phyloP scores from a whole-genome alignment of 192 early-diverging fungal genomes.

The Backusella sp. region DNA sequence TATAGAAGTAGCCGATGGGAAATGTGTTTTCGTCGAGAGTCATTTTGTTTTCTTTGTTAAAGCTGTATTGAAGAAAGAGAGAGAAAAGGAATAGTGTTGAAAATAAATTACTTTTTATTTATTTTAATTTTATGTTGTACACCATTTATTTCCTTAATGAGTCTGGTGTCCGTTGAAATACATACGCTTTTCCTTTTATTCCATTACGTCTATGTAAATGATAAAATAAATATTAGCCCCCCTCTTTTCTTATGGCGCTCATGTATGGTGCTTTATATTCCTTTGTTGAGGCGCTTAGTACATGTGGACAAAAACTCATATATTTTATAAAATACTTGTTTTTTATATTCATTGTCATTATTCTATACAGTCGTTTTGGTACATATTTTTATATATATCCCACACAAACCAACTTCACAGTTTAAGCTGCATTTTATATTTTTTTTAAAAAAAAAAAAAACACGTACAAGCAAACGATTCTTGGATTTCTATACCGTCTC shows the following conservation, averaged over 20 bases:
- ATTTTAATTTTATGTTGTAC: background rate
- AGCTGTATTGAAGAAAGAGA: background rate
- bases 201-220: background rate
- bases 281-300: background rate
- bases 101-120: background rate
- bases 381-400: background rate
- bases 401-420: background rate
- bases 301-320: background rate
- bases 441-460: no score
- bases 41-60: conserved; percentile 1
- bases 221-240: background rate
- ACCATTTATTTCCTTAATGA: background rate
- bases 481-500: background rate
- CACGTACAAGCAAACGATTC: background rate
- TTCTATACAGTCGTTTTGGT: background rate
- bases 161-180: background rate
- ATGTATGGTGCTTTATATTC: background rate
- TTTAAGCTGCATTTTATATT: background rate
- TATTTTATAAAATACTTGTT: background rate
- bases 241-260: background rate
- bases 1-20: conserved; percentile 25
- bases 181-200: background rate
- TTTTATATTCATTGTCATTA: background rate
- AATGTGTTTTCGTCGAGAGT: conserved; percentile 11
- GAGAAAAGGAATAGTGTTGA: background rate